These are phyloP conservation scores for Pelargonium cotyledonis DNA, from an alignment of 441 rosid species.

Conservation along the genomic window DNA sequence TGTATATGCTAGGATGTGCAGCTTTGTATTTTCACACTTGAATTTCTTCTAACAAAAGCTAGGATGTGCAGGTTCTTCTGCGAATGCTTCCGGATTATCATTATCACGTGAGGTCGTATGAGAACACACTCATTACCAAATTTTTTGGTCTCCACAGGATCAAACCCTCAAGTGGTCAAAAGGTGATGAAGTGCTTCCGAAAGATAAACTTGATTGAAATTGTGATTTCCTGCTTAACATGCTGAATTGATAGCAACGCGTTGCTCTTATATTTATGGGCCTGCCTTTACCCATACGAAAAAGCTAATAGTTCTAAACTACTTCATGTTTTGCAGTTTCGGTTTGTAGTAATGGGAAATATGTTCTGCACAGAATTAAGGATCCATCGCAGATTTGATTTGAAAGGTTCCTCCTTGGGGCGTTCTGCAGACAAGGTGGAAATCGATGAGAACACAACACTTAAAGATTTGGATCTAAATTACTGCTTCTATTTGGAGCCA, in stretches of 20 bases:
- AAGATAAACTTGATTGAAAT: constrained; percentile 1
- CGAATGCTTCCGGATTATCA: constrained; percentile 95
- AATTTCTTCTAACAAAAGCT: constrained; percentile 22
- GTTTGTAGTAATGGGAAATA: constrained; percentile 98
- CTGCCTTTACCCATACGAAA: constrained; percentile 16
- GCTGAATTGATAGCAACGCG: too few species aligned
- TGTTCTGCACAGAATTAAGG: constrained; percentile 97
- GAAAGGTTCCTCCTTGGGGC: constrained; percentile 92
- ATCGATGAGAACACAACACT: constrained; percentile 93
- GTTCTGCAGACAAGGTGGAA: constrained; percentile 82
- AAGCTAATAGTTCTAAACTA: constrained; percentile 27
- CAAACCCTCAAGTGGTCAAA: constrained; percentile 96
- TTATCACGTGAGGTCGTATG: constrained; percentile 79
- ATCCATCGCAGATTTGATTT: constrained; percentile 93
- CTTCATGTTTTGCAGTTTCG: constrained; percentile 65
- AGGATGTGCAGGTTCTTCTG: constrained; percentile 65
- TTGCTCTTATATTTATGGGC: neutral
- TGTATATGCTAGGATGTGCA: too few species aligned
- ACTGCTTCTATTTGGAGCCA: constrained; percentile 76
- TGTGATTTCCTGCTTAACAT: neutral
- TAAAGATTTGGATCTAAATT: constrained; percentile 89
- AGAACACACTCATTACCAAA: constrained; percentile 91
- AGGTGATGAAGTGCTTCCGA: constrained; percentile 37
- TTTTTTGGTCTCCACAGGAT: constrained; percentile 99
- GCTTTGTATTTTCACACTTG: constrained; percentile 8